Evolutionary conservation across 805 yeast genomes (phyloP).

Genomic region (Candida xiaguanensis): DNA sequence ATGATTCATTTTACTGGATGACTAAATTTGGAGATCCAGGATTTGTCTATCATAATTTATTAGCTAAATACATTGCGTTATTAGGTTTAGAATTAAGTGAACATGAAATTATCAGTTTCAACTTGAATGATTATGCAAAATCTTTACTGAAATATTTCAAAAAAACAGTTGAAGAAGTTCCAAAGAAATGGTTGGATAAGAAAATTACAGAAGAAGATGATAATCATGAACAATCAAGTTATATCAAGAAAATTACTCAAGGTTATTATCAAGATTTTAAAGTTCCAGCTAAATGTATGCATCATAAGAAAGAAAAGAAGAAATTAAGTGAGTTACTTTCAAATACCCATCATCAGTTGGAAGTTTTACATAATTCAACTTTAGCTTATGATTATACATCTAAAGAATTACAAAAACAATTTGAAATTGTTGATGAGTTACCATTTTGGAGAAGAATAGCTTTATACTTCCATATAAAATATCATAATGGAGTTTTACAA

Average conservation of each 20-base stretch:
- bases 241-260: slow-evolving; percentile 14
- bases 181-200: slow-evolving; percentile 31
- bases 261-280: slow-evolving; percentile 15
- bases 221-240: slow-evolving; percentile 14
- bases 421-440: slow-evolving; percentile 28
- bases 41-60: slow-evolving; percentile 48
- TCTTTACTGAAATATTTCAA: slow-evolving; percentile 38
- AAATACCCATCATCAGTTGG: slow-evolving; percentile 19
- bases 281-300: slow-evolving; percentile 2
- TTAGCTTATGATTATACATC: slow-evolving; percentile 26
- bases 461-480: slow-evolving; percentile 27
- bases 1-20: slow-evolving; percentile 58
- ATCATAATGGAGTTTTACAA: slow-evolving; percentile 34
- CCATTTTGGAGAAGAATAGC: slow-evolving; percentile 33
- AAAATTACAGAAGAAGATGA: slow-evolving; percentile 11
- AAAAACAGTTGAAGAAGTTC: slow-evolving; percentile 22
- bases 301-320: slow-evolving; percentile 14
- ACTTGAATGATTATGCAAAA: slow-evolving; percentile 44
- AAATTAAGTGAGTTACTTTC: slow-evolving; percentile 23
- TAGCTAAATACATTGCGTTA: slow-evolving; percentile 60
- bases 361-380: slow-evolving; percentile 19
- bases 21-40: slow-evolving; percentile 49
- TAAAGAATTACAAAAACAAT: slow-evolving; percentile 23
- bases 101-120: slow-evolving; percentile 51
- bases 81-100: slow-evolving; percentile 52